A percentile compares a stretch with the other conserved stretches of the same genome.
These are phyloP conservation scores for Scutellaria barbata DNA, from an alignment of 257 asterid genomes.

Conservation along the genomic window DNA sequence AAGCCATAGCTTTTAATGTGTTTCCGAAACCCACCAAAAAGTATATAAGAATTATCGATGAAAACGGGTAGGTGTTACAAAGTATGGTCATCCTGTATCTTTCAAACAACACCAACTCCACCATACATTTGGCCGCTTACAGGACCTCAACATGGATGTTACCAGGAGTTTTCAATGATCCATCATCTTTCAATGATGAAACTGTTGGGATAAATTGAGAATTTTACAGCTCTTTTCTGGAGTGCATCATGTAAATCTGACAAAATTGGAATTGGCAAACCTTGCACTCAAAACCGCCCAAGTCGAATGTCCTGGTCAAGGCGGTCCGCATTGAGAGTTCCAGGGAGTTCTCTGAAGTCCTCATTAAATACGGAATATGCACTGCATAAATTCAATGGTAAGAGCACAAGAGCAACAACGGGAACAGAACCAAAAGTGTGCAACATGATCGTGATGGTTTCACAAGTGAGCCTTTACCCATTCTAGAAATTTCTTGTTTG, in stretches of 20 bases:
- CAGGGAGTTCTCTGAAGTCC: constrained; percentile 91
- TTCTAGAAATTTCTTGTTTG: constrained; percentile 1
- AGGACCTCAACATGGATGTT: constrained; percentile 3
- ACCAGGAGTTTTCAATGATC: neutral
- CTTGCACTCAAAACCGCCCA: constrained; percentile 66
- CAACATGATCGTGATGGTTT: constrained; percentile 7
- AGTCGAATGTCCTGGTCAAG: constrained; percentile 85
- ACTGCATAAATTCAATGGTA: constrained; percentile 53
- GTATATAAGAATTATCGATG: too few relatives aligned
- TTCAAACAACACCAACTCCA: constrained; percentile 17
- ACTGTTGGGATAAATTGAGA: neutral
- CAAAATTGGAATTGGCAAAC: neutral
- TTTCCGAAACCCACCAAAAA: too few relatives aligned
- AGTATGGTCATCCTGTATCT: neutral
- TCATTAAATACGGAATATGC: constrained; percentile 94
- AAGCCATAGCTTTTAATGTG: too few relatives aligned
- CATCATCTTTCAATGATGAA: neutral
- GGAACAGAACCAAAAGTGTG: constrained; percentile 3
- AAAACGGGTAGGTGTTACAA: too few relatives aligned
- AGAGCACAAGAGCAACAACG: constrained; percentile 1
- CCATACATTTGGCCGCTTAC: neutral
- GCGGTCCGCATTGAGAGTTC: constrained; percentile 91
- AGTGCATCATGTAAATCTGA: neutral
- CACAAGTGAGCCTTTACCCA: neutral
- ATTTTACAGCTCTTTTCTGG: constrained; percentile 2